Evolutionary conservation across 2,329 filamentous ascomycete species (phyloP).

Genomic region (Calonectria hawksworthii): DNA sequence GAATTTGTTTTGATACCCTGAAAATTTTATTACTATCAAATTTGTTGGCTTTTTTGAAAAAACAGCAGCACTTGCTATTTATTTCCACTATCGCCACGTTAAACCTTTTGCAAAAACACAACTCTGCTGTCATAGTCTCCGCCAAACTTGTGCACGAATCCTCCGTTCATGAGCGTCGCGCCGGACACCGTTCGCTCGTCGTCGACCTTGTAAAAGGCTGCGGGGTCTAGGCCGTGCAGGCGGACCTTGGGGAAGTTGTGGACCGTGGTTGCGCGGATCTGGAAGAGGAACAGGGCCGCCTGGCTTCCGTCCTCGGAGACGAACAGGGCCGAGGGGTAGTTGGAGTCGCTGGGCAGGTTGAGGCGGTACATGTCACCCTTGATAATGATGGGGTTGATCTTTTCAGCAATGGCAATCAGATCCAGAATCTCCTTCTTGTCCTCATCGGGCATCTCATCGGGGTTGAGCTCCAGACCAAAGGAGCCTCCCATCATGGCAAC

Average conservation of each 20-base stretch:
- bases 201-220: slow-evolving; percentile 66
- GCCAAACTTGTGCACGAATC: slow-evolving; percentile 66
- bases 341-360: slow-evolving; percentile 68
- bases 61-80: not conserved
- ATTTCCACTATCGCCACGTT: not conserved
- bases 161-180: slow-evolving; percentile 73
- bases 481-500: slow-evolving; percentile 79
- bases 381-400: slow-evolving; percentile 71
- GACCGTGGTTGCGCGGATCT: slow-evolving; percentile 62
- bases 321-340: slow-evolving; percentile 74
- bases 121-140: slow-evolving; percentile 71
- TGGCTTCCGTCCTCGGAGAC: slow-evolving; percentile 63
- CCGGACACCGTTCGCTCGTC: slow-evolving; percentile 68
- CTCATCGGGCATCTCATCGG: slow-evolving; percentile 61
- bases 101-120: slow-evolving; percentile 64
- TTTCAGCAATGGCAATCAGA: slow-evolving; percentile 67
- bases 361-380: slow-evolving; percentile 72
- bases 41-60: not conserved
- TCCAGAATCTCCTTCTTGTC: slow-evolving; percentile 68
- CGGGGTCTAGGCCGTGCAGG: slow-evolving; percentile 69
- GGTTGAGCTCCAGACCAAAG: slow-evolving; percentile 75
- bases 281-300: slow-evolving; percentile 72
- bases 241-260: slow-evolving; percentile 69
- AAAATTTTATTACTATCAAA: not conserved
- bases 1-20: not conserved